Conservation (phyloP, 1,284 basidiomycete species). For the Limonomyces culmigenus region DNA sequence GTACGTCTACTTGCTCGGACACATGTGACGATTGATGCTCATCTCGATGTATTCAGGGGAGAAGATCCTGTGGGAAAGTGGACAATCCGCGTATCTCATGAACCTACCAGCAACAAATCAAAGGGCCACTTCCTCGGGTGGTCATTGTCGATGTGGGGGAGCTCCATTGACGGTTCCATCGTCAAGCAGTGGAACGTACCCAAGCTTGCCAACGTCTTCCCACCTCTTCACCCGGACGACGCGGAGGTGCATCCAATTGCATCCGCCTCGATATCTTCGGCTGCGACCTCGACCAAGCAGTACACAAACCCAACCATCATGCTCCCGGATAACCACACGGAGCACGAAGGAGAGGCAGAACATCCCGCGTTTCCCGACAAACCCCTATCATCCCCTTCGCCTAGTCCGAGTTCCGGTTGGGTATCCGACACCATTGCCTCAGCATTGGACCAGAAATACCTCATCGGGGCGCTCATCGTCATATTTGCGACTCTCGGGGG, state of each 20-base stretch:
- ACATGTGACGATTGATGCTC: no score
- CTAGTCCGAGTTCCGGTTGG: constrained; percentile 64
- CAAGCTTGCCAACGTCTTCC: constrained; percentile 30
- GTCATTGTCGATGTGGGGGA: constrained; percentile 90
- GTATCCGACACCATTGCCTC: constrained; percentile 71
- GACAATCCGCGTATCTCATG: constrained; percentile 78
- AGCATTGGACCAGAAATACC: constrained; percentile 66
- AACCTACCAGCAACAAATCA: constrained; percentile 34
- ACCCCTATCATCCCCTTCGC: constrained; percentile 15
- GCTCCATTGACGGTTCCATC: constrained; percentile 60
- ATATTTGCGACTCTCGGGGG: constrained; percentile 57
- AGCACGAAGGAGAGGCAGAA: constrained; percentile 48
- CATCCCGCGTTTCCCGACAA: constrained; percentile 39
- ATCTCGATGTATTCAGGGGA: no score
- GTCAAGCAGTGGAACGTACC: constrained; percentile 52
- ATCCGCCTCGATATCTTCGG: constrained; percentile 16
- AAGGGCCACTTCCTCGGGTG: constrained; percentile 86
- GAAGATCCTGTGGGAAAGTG: constrained; percentile 89
- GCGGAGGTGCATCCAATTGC: constrained; percentile 14
- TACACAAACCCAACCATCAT: constrained; percentile 77
- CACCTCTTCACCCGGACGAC: background rate
- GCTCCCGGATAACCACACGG: constrained; percentile 75
- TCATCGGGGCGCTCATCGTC: constrained; percentile 62
- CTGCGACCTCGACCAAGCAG: constrained; percentile 33
- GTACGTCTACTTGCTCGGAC: no score